A percentile compares a stretch with the other conserved stretches of the same genome.
phyloP scores from a whole-genome alignment of 148 eudicot genomes.

The Oxyria digyna region DNA sequence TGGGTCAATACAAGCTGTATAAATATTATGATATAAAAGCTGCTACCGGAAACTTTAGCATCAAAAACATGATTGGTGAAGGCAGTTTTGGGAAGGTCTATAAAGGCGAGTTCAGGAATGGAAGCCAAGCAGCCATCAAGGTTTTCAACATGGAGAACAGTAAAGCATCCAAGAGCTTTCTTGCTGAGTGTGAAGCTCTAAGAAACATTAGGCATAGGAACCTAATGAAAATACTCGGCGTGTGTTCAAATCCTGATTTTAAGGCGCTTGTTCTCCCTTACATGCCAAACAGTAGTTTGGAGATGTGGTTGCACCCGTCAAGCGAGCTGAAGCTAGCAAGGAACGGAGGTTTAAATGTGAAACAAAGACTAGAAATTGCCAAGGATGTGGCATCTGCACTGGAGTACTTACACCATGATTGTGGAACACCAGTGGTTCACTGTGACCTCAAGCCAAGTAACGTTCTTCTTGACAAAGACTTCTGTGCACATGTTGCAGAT shows the following conservation, averaged over 20 bases:
- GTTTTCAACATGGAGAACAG: slow-evolving; percentile 1
- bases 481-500: slow-evolving; percentile 21
- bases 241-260: slow-evolving; percentile 15
- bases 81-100: slow-evolving; percentile 23
- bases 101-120: slow-evolving; percentile 13
- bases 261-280: slow-evolving; percentile 18
- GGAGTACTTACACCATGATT: slow-evolving; percentile 25
- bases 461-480: slow-evolving; percentile 16
- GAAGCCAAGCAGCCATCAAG: slow-evolving; percentile 6
- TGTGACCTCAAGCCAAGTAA: slow-evolving; percentile 28
- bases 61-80: slow-evolving; percentile 14
- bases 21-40: not conserved
- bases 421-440: slow-evolving; percentile 21
- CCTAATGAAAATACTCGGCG: slow-evolving; percentile 12
- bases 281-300: slow-evolving; percentile 23
- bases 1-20: not conserved
- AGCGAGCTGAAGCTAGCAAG: not conserved
- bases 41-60: slow-evolving; percentile 3
- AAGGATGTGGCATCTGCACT: slow-evolving; percentile 19
- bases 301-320: slow-evolving; percentile 1
- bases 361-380: slow-evolving; percentile 15
- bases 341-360: not conserved
- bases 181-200: slow-evolving; percentile 10
- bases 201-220: slow-evolving; percentile 12
- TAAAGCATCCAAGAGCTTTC: slow-evolving; percentile 6